phyloP scores from a whole-genome alignment of 2,329 filamentous ascomycete genomes.

The Trichoderma endophyticum region DNA sequence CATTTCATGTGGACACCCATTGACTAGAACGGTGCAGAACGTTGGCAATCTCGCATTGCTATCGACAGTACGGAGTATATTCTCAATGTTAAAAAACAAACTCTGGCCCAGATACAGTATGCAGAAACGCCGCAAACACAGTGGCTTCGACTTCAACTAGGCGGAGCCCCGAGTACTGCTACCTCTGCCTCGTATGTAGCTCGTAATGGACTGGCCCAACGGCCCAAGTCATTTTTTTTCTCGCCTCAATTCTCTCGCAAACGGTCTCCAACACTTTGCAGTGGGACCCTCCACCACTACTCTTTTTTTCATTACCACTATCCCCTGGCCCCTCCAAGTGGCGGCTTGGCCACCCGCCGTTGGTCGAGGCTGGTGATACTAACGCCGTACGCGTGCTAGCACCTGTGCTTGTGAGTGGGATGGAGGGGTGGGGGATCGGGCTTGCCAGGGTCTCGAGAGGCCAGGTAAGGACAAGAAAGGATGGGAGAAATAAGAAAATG shows the following conservation, averaged over 20 bases:
- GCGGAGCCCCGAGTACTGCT: not conserved
- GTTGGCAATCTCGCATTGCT: not conserved
- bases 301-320: not conserved
- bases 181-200: not conserved
- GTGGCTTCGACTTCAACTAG: not conserved
- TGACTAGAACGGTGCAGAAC: not conserved
- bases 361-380: slow-evolving; percentile 11
- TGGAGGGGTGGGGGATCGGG: slow-evolving; percentile 18
- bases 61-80: not conserved
- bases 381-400: slow-evolving; percentile 8
- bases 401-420: not conserved
- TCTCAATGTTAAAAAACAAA: not conserved
- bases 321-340: slow-evolving; percentile 10
- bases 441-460: slow-evolving; percentile 17
- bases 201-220: not conserved
- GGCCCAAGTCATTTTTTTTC: not conserved
- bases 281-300: slow-evolving; percentile 7
- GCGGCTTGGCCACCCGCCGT: slow-evolving; percentile 16
- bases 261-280: not conserved
- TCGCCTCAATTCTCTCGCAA: not conserved
- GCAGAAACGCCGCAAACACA: not conserved
- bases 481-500: not conserved
- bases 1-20: not conserved
- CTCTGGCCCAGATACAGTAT: not conserved
- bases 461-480: not conserved